phyloP scores from a whole-genome alignment of 176 grass and related monocot species.

The Bonia amplexicaulis region DNA sequence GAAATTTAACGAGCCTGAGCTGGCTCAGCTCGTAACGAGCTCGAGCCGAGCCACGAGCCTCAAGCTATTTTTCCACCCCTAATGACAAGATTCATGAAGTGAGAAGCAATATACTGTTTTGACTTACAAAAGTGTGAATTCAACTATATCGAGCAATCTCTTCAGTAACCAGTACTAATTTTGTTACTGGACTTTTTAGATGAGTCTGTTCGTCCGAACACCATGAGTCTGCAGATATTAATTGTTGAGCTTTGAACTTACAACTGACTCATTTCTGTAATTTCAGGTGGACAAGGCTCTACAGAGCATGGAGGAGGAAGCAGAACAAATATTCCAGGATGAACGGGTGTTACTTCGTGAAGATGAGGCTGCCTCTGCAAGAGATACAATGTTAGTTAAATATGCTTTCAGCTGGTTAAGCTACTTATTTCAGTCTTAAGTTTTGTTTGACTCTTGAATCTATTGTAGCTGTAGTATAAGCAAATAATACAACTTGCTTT shows the following conservation, averaged over 20 bases:
- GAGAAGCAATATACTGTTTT: not conserved
- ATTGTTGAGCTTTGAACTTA: constrained; percentile 8
- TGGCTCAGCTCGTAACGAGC: no score
- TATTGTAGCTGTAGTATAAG: not conserved
- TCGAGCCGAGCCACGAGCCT: no score
- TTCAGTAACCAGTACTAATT: not conserved
- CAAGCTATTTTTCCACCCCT: no score
- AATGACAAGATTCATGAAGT: not conserved
- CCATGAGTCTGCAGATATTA: not conserved
- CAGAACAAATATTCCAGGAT: constrained; percentile 82
- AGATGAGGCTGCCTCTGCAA: constrained; percentile 78
- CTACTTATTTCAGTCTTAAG: not conserved
- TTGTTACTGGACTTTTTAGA: not conserved
- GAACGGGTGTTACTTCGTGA: constrained; percentile 77
- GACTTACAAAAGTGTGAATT: not conserved
- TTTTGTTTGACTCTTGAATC: constrained; percentile 6
- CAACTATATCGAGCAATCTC: not conserved
- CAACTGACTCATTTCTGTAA: constrained; percentile 7
- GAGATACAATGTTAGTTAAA: constrained; percentile 85
- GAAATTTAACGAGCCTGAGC: no score
- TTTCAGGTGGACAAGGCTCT: constrained; percentile 89
- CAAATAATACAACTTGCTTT: not conserved
- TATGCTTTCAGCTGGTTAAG: constrained; percentile 9
- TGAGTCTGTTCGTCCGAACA: not conserved
- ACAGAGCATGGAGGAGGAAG: constrained; percentile 95